phyloP scores from a whole-genome alignment of 305 asterid species.

The Coffea humblotiana region DNA sequence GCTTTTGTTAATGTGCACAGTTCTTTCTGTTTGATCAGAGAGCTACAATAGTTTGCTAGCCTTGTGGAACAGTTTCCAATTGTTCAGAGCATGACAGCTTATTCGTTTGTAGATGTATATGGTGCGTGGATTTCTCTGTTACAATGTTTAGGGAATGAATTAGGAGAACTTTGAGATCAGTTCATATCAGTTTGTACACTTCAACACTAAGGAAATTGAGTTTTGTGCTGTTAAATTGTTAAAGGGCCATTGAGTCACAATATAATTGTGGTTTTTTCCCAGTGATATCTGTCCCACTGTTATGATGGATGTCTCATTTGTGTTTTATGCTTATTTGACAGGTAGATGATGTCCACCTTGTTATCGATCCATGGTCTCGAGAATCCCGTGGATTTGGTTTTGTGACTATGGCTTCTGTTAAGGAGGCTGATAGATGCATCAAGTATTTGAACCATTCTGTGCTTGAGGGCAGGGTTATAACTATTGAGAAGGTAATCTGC shows the following conservation, averaged over 20 bases:
- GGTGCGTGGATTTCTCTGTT: not conserved
- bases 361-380: conserved; percentile 73
- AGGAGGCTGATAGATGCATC: conserved; percentile 78
- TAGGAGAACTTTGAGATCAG: not conserved
- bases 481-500: conserved; percentile 80
- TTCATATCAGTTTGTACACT: not conserved
- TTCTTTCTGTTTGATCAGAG: not conserved
- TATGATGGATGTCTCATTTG: not conserved
- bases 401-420: conserved; percentile 66
- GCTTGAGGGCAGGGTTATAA: conserved; percentile 81
- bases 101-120: not conserved
- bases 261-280: not conserved
- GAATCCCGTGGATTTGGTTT: conserved; percentile 95
- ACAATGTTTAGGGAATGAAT: not conserved
- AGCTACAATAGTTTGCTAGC: not conserved
- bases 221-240: not conserved
- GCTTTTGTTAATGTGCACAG: not conserved
- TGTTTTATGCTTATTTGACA: conserved; percentile 13
- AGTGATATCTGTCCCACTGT: not conserved
- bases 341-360: conserved; percentile 83
- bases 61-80: not conserved
- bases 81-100: not conserved
- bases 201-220: not conserved
- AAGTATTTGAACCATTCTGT: conserved; percentile 78
- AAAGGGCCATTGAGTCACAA: not conserved